Evolutionary conservation across 306 rosid species (phyloP).

Genomic region (Medicago ruthenica): DNA sequence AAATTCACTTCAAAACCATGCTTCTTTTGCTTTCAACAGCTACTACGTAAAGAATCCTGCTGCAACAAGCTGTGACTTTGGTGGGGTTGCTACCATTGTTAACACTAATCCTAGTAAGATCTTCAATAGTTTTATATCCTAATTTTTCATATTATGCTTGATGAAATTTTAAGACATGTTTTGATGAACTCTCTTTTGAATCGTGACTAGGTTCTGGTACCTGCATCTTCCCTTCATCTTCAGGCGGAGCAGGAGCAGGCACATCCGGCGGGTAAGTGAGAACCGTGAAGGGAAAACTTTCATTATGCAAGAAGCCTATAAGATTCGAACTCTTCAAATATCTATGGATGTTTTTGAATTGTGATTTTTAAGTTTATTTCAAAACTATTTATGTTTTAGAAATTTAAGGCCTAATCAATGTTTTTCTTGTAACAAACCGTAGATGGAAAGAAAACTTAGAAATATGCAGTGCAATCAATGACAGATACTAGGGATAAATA

Average conservation of each 20-base stretch:
- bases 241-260: conserved; percentile 61
- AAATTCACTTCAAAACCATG: conserved; percentile 74
- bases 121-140: conserved; percentile 5
- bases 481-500: conserved; percentile 1
- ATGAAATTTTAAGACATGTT: conserved; percentile 25
- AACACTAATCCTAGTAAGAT: conserved; percentile 79
- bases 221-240: conserved; percentile 62
- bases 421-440: neutral
- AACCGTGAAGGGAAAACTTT: neutral
- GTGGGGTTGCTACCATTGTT: conserved; percentile 74
- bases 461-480: neutral
- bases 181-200: conserved; percentile 26
- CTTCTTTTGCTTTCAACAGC: conserved; percentile 86
- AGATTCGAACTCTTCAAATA: neutral
- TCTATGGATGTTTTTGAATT: neutral
- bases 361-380: too few species aligned
- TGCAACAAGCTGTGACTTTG: conserved; percentile 88
- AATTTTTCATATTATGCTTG: neutral
- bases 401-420: neutral
- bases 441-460: neutral
- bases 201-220: conserved; percentile 68
- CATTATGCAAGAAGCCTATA: conserved; percentile 12
- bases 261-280: conserved; percentile 53
- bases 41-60: conserved; percentile 85
- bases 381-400: neutral